Evolutionary conservation across 768 basidiomycete species (phyloP).

Genomic region (Imleria badia): DNA sequence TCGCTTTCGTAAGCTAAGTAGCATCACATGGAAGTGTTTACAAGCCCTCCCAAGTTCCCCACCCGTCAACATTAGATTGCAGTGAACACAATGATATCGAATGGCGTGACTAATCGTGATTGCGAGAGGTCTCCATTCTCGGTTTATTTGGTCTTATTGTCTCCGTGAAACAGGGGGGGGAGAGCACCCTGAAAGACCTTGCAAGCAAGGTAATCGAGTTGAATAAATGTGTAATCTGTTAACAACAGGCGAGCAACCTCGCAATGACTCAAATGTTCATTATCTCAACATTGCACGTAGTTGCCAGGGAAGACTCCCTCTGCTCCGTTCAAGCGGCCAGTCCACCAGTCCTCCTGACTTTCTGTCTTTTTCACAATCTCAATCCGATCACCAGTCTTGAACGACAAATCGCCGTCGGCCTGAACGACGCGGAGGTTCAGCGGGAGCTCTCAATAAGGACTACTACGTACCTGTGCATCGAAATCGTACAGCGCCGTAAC

Average conservation of each 20-base stretch:
- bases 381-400: conserved; percentile 86
- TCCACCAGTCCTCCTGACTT: conserved; percentile 97
- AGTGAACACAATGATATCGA: no score
- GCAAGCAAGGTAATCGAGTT: no score
- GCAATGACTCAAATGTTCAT: neutral
- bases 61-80: no score
- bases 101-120: no score
- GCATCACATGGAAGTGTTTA: no score
- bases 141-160: no score
- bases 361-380: conserved; percentile 82
- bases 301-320: conserved; percentile 91
- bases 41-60: no score
- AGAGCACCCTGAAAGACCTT: no score
- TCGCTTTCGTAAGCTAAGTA: no score
- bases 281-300: conserved; percentile 30
- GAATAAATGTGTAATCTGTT: neutral
- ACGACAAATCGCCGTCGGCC: conserved; percentile 91
- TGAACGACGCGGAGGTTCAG: conserved; percentile 25
- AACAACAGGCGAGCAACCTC: neutral
- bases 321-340: conserved; percentile 76
- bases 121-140: no score
- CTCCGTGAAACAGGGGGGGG: no score
- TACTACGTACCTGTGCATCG: conserved; percentile 66
- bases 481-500: conserved; percentile 96
- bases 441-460: neutral